These are phyloP conservation scores for Debaryomyces udenii DNA, from an alignment of 1,139 yeast genomes.

Conservation along the genomic window DNA sequence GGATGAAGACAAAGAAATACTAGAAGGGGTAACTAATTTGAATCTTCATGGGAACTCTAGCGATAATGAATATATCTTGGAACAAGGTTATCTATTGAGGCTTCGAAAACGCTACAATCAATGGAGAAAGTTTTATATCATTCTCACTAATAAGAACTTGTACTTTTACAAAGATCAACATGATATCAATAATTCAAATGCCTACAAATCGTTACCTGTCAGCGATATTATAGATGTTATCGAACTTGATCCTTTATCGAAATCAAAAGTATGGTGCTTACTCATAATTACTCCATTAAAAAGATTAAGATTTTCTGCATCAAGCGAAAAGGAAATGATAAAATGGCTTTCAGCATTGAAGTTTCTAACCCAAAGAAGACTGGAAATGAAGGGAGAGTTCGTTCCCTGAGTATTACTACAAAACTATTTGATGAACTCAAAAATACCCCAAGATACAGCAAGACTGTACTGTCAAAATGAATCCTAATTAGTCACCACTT, in stretches of 20 bases:
- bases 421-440: no score
- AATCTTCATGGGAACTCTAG: background rate
- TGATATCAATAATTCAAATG: slow-evolving; percentile 18
- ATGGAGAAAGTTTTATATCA: slow-evolving; percentile 49
- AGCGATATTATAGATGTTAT: slow-evolving; percentile 52
- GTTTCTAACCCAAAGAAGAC: slow-evolving; percentile 14
- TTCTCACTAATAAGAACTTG: slow-evolving; percentile 44
- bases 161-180: slow-evolving; percentile 41
- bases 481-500: no score
- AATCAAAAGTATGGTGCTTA: slow-evolving; percentile 48
- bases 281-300: slow-evolving; percentile 51
- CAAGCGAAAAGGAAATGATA: slow-evolving; percentile 49
- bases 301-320: slow-evolving; percentile 47
- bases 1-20: slow-evolving; percentile 3
- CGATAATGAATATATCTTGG: slow-evolving; percentile 38
- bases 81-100: slow-evolving; percentile 44
- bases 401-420: no score
- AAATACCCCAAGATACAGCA: no score
- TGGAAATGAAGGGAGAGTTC: no score
- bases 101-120: slow-evolving; percentile 48
- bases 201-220: slow-evolving; percentile 35
- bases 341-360: slow-evolving; percentile 55
- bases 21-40: background rate
- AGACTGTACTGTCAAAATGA: no score
- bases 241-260: slow-evolving; percentile 53